Conservation (phyloP, 768 basidiomycete species). For the Lactarius hatsudake region DNA sequence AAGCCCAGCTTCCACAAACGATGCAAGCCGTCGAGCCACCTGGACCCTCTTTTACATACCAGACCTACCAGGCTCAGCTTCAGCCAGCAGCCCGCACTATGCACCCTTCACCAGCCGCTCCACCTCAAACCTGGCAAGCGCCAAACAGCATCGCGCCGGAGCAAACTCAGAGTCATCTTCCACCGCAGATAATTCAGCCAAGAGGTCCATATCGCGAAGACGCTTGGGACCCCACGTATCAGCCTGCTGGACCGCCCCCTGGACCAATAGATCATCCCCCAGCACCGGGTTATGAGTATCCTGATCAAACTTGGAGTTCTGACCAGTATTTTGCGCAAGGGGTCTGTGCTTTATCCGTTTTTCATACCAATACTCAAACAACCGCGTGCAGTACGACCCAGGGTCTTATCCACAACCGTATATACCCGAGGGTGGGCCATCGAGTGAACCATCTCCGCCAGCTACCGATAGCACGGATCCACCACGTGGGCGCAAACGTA, state of each 20-base stretch:
- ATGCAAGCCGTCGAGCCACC: slow-evolving; percentile 28
- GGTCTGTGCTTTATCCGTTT: slow-evolving; percentile 37
- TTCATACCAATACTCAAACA: neutral
- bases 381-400: slow-evolving; percentile 48
- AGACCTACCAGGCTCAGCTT: slow-evolving; percentile 40
- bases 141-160: slow-evolving; percentile 60
- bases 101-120: slow-evolving; percentile 46
- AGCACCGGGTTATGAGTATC: slow-evolving; percentile 51
- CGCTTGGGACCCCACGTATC: slow-evolving; percentile 56
- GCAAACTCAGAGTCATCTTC: slow-evolving; percentile 55
- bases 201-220: slow-evolving; percentile 28
- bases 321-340: slow-evolving; percentile 57
- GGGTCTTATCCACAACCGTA: slow-evolving; percentile 55
- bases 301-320: slow-evolving; percentile 48
- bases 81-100: slow-evolving; percentile 40
- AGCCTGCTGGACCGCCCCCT: slow-evolving; percentile 39
- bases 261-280: slow-evolving; percentile 49
- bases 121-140: slow-evolving; percentile 65
- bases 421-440: slow-evolving; percentile 50
- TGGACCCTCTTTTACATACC: slow-evolving; percentile 33
- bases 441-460: slow-evolving; percentile 38
- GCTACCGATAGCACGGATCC: slow-evolving; percentile 35
- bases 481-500: slow-evolving; percentile 66
- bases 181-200: slow-evolving; percentile 31
- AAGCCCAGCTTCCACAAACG: slow-evolving; percentile 18